Evolutionary conservation across 2,329 filamentous ascomycete species (phyloP).

Genomic region (Triangularia setosa): DNA sequence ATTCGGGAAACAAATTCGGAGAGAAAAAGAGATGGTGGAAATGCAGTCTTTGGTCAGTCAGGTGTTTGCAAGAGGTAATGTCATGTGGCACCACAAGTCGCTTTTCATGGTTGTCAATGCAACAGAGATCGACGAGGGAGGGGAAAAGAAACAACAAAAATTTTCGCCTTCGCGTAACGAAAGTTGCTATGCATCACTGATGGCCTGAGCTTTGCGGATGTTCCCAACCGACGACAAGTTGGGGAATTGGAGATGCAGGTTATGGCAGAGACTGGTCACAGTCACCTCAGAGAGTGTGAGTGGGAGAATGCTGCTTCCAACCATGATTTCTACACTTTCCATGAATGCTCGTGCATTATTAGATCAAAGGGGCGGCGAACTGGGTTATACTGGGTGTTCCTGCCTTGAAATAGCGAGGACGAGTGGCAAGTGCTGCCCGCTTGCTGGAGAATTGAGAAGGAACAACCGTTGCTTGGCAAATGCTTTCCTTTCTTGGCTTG

Average conservation of each 20-base stretch:
- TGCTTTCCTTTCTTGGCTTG: neutral
- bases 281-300: neutral
- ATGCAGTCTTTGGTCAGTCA: neutral
- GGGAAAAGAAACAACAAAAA: slow-evolving; percentile 10
- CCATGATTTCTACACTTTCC: neutral
- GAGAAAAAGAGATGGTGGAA: neutral
- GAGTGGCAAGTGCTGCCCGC: neutral
- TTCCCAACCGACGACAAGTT: slow-evolving; percentile 6
- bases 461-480: neutral
- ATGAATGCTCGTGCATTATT: no score
- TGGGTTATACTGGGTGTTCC: neutral
- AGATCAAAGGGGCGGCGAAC: neutral
- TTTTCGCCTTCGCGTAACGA: slow-evolving; percentile 15
- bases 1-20: slow-evolving; percentile 7
- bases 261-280: no score
- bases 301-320: neutral
- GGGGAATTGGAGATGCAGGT: slow-evolving; percentile 1
- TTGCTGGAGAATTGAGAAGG: neutral
- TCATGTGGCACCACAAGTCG: slow-evolving; percentile 22
- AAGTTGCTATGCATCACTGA: slow-evolving; percentile 1
- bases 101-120: slow-evolving; percentile 25
- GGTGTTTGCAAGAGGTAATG: slow-evolving; percentile 13
- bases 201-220: slow-evolving; percentile 7
- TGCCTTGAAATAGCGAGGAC: neutral
- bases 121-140: slow-evolving; percentile 18